Conservation (phyloP, 345 rosid genomes). For the Brassica napus region Da-Ae NC_063450.1:39229001-39229500, state of each 20-base stretch:
- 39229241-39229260: neutral
- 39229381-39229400: slow-evolving; percentile 89
- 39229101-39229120: no score
- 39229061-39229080: neutral
- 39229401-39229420: slow-evolving; percentile 71
- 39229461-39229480: slow-evolving; percentile 30
- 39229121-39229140: slow-evolving; percentile 69
- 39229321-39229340: neutral
- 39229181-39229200: slow-evolving; percentile 61
- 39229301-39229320: neutral
- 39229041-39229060: neutral
- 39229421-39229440: slow-evolving; percentile 71
- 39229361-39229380: slow-evolving; percentile 74
- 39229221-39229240: neutral
- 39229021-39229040: neutral
- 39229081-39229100: neutral
- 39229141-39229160: slow-evolving; percentile 77
- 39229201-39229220: neutral
- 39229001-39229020: slow-evolving; percentile 61
- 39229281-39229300: neutral
- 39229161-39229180: slow-evolving; percentile 79
- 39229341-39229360: neutral
- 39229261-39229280: neutral
- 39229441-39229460: slow-evolving; percentile 76
- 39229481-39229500: slow-evolving; percentile 1